Evolutionary conservation across 306 rosid genomes (phyloP).

Genomic region (Herpetospermum pedunculosum): DNA sequence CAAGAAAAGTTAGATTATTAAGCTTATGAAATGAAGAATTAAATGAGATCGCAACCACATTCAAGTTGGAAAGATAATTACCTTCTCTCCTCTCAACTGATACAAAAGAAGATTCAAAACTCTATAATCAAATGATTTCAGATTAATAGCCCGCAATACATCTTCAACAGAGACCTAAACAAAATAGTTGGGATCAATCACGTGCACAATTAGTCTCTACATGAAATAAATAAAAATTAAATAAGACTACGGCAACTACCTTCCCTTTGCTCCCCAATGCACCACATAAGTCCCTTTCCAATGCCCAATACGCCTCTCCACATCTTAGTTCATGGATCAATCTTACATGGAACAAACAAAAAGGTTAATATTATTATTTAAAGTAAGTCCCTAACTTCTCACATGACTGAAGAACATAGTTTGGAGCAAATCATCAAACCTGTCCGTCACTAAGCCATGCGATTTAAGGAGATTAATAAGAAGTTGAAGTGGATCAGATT

Average conservation of each 20-base stretch:
- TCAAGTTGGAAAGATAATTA: slow-evolving; percentile 16
- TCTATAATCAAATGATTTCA: slow-evolving; percentile 84
- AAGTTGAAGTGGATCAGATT: slow-evolving; percentile 36
- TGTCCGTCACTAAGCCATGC: slow-evolving; percentile 49
- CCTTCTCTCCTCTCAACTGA: slow-evolving; percentile 67
- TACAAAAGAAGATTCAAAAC: slow-evolving; percentile 86
- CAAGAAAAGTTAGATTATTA: not conserved
- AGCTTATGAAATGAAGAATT: not conserved
- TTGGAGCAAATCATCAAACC: slow-evolving; percentile 27
- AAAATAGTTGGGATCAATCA: not conserved
- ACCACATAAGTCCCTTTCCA: slow-evolving; percentile 80
- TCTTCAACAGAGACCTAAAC: slow-evolving; percentile 61
- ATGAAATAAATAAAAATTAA: not conserved
- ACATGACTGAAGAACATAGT: not conserved
- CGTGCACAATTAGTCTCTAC: not conserved
- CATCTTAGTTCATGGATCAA: slow-evolving; percentile 51
- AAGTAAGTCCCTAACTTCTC: not conserved
- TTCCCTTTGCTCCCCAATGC: slow-evolving; percentile 35
- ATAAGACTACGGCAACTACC: slow-evolving; percentile 25
- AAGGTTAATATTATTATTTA: not conserved
- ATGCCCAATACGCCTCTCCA: slow-evolving; percentile 83
- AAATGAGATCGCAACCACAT: not conserved
- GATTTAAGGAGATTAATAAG: slow-evolving; percentile 35
- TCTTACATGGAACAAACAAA: slow-evolving; percentile 20
- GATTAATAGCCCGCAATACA: slow-evolving; percentile 64